Evolutionary conservation across 495 filamentous ascomycete genomes (phyloP), one percentile per base, ranked within the genome.

Genomic region (Durotheca rogersii): DNA sequence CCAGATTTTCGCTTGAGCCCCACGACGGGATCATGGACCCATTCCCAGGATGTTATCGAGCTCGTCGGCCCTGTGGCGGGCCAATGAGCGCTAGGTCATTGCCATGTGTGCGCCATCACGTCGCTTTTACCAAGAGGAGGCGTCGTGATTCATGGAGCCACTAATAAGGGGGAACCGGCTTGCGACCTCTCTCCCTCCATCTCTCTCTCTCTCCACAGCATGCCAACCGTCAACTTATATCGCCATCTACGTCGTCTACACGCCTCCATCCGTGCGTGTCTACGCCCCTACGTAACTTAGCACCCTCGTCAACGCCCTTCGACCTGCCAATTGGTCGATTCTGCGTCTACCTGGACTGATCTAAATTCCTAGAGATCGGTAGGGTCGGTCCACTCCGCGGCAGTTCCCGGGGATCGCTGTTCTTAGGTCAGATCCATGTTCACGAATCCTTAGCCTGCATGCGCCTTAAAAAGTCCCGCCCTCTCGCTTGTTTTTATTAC

Each of bases 401-500:
- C 34, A 12, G 21, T 47, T 41, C 44, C 50, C 56, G 32, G 48
- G 40, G 41, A 21, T 57, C 9, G 30, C 41, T 45, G 47, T 36
- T 42, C 33, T 16, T n/a, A n/a, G 23, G 43, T 44, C 38, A 42
- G 18, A 59, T 41, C 47, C 52, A 53, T 56, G 57, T 38, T 52
- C 46, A 35, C 36, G 32, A 36, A 10, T 5, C 33, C 19, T 51
- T 56, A 51, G 47, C 48, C 52, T 60, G 47, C 51, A 55, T 55
- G 30, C 17, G 47, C 47, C 47, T 34, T 48, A 23, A 50, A 55
- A 48, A 48, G 39, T 25, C 40, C 41, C 47, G 31, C 34, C 19
- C 31, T 51, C n/a, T n/a, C n/a, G n/a, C n/a, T n/a, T n/a, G n/a
- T n/a, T 51, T 47, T 19, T 32, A 60, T 60, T 51, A 55, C 51